phyloP scores from a whole-genome alignment of 1,284 basidiomycete species.

The Melampsora americana region DNA sequence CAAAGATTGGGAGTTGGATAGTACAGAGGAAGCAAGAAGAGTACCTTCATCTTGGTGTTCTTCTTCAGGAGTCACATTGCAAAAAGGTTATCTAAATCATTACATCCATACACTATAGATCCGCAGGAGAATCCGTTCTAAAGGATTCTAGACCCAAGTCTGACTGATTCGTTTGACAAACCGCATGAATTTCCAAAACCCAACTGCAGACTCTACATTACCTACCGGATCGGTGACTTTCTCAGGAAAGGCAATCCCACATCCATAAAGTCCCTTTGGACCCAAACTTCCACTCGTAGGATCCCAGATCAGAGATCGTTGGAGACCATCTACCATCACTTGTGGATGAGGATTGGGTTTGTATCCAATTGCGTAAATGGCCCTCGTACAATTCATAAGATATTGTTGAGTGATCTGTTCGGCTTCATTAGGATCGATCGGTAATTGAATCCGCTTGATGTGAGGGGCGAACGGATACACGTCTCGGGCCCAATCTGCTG shows the following conservation, averaged over 20 bases:
- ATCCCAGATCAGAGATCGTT: slow-evolving; percentile 13
- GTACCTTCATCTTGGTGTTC: too few species aligned
- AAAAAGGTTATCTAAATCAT: too few species aligned
- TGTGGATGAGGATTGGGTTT: neutral
- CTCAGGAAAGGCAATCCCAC: slow-evolving; percentile 43
- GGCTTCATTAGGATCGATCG: neutral
- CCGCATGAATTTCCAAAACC: slow-evolving; percentile 43
- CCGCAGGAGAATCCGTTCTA: neutral
- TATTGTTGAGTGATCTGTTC: neutral
- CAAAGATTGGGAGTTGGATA: too few species aligned
- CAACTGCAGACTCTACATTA: slow-evolving; percentile 43
- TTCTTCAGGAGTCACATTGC: too few species aligned
- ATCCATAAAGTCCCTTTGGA: slow-evolving; percentile 25
- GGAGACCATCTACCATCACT: slow-evolving; percentile 13
- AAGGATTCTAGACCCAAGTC: slow-evolving; percentile 5
- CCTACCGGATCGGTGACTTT: slow-evolving; percentile 34
- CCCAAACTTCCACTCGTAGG: slow-evolving; percentile 5
- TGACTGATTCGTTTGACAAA: slow-evolving; percentile 29
- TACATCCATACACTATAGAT: too few species aligned
- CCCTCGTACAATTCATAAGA: neutral
- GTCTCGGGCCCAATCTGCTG: slow-evolving; percentile 37
- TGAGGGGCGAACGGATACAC: slow-evolving; percentile 6
- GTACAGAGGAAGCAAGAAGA: too few species aligned
- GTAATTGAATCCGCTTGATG: neutral
- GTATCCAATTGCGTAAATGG: slow-evolving; percentile 29